Base-by-base conservation (phyloP, 192 early-diverging fungal species). In the Rhizophlyctis rosea region DNA sequence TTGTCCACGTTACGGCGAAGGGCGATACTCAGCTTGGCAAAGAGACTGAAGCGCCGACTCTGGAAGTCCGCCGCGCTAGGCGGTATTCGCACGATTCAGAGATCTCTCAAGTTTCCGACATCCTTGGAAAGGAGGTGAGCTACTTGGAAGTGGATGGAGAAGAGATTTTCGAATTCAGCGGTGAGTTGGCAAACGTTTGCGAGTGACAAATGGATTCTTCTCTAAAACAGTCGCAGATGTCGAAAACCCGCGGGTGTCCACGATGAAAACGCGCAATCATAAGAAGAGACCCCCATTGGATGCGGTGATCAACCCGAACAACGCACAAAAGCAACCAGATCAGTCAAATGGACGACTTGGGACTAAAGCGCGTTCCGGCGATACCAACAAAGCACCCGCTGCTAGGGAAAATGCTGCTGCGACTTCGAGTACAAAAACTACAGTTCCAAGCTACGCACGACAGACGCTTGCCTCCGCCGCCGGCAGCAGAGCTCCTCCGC, bases 81-180 rank as follows among this genome's bases (percentile, higher is more conserved):
- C 52, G 33, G n/a, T 58, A 30, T 18, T 21, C 53, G 2, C 16
- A 35, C 33, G 57, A 47, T 49, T 65, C 64, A 2, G 36, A 39
- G n/a, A 24, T 24, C 24, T 67, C 65, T 23, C 65, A 67, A 34
- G 34, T 67, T 48, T 67, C 65, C 11, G 54, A 56, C 3, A 67
- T 67, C 28, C 30, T 59, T 23, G 47, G 57, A 3, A 32, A n/a
- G 21, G 65, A 67, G 27, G 60, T 44, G 23, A 67, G 60, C 49
- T 67, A 60, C 32, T 32, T 67, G 18, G 65, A 67, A 36, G 28
- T 67, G 14, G 56, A 59, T 18, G 59, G 59, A 36, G 65, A 67
- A n/a, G n/a, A n/a, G n/a, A n/a, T n/a, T n/a, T n/a, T n/a, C n/a
- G n/a, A n/a, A n/a, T n/a, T n/a, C n/a, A n/a, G n/a, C n/a, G n/a